phyloP scores from a whole-genome alignment of 768 basidiomycete genomes.

The Boletellus ananas region DNA sequence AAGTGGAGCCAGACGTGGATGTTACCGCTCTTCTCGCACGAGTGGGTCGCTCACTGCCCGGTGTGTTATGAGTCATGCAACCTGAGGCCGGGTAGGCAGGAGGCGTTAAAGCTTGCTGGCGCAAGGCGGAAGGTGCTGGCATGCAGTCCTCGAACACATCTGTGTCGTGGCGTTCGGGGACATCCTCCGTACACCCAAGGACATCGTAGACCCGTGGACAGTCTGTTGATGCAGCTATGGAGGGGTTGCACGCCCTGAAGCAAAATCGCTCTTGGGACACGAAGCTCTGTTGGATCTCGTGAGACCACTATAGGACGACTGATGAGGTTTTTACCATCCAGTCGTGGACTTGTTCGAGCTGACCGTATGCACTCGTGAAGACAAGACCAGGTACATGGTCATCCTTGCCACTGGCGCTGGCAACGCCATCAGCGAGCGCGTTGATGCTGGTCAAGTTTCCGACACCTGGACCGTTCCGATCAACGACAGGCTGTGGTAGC shows the following conservation, averaged over 20 bases:
- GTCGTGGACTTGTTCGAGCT: slow-evolving; percentile 56
- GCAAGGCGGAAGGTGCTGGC: slow-evolving; percentile 58
- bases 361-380: slow-evolving; percentile 68
- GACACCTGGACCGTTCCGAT: slow-evolving; percentile 43
- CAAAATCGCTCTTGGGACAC: slow-evolving; percentile 61
- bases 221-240: slow-evolving; percentile 42
- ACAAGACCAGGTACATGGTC: slow-evolving; percentile 66
- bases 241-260: slow-evolving; percentile 64
- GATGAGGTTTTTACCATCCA: slow-evolving; percentile 53
- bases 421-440: slow-evolving; percentile 54
- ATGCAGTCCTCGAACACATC: slow-evolving; percentile 49
- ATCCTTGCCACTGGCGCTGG: slow-evolving; percentile 54
- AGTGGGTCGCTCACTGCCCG: slow-evolving; percentile 42
- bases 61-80: slow-evolving; percentile 51
- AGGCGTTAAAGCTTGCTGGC: slow-evolving; percentile 56
- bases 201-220: slow-evolving; percentile 61
- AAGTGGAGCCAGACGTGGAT: slow-evolving; percentile 7
- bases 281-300: slow-evolving; percentile 47
- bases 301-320: slow-evolving; percentile 6
- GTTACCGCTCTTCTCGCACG: slow-evolving; percentile 28
- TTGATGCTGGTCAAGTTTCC: slow-evolving; percentile 67
- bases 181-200: slow-evolving; percentile 62
- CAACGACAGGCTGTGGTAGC: slow-evolving; percentile 20
- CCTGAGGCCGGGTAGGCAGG: slow-evolving; percentile 54
- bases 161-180: slow-evolving; percentile 47